Percentiles rank a stretch among this genome's conserved stretches.
phyloP scores from a whole-genome alignment of 2,329 filamentous ascomycete genomes.

The Fusarium fujikuroi region DNA sequence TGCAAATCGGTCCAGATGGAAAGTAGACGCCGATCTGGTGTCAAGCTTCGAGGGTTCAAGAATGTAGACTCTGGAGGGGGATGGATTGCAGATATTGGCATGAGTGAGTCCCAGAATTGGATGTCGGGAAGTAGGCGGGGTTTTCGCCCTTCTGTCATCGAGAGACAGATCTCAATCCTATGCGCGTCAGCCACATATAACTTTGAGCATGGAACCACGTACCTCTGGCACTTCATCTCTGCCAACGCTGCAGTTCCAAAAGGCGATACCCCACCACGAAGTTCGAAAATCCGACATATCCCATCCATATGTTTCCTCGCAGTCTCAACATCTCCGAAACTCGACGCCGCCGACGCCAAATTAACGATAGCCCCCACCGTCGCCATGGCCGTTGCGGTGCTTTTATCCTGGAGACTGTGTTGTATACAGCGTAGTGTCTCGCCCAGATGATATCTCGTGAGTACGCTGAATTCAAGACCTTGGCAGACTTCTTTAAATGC shows the following conservation, averaged over 20 bases:
- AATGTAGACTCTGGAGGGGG: rapidly evolving
- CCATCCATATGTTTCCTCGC: neutral
- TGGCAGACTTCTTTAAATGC: neutral
- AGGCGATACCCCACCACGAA: neutral
- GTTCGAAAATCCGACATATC: neutral
- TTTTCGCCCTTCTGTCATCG: neutral
- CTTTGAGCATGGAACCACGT: rapidly evolving
- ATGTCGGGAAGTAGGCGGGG: rapidly evolving
- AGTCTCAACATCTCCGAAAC: neutral
- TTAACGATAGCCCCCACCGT: neutral
- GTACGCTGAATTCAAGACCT: neutral
- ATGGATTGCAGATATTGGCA: neutral
- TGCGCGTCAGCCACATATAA: rapidly evolving
- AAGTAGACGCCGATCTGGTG: rapidly evolving
- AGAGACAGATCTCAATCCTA: neutral
- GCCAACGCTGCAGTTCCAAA: neutral
- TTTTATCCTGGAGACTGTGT: rapidly evolving
- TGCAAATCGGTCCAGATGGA: neutral
- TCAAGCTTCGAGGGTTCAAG: rapidly evolving
- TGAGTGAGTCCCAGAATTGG: neutral
- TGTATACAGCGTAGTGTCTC: neutral
- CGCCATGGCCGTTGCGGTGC: neutral
- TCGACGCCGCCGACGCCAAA: neutral
- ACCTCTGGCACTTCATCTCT: neutral
- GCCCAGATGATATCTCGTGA: neutral